phyloP scores from a whole-genome alignment of 495 filamentous ascomycete species.

The Neurospora tetraspora region DNA sequence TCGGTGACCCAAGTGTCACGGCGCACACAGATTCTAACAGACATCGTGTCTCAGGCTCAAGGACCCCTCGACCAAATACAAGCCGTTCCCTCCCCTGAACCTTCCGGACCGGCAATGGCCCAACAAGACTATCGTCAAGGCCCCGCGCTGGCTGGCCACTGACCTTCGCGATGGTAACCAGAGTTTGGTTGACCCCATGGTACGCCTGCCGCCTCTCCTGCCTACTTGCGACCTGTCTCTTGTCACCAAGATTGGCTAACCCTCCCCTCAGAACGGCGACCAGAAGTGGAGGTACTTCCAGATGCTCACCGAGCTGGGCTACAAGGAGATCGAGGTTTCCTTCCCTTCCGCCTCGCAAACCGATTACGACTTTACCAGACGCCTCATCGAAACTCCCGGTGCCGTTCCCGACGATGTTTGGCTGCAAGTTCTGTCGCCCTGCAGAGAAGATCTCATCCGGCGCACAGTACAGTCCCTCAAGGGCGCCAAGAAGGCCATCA shows the following conservation, averaged over 20 bases:
- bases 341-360: conserved; percentile 91
- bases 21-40: conserved; percentile 9
- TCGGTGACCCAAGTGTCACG: conserved; percentile 7
- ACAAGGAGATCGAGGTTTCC: conserved; percentile 97
- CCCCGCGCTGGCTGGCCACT: conserved; percentile 78
- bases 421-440: conserved; percentile 90
- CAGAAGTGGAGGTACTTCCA: conserved; percentile 94
- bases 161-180: conserved; percentile 87
- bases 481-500: conserved; percentile 88
- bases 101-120: conserved; percentile 92
- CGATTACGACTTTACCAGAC: conserved; percentile 91
- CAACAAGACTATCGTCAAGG: conserved; percentile 61
- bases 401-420: conserved; percentile 86
- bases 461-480: conserved; percentile 83
- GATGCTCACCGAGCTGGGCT: conserved; percentile 87
- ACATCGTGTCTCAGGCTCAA: conserved; percentile 58
- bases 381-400: conserved; percentile 78
- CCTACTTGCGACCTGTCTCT: background rate
- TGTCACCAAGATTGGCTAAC: conserved; percentile 14
- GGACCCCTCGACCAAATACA: conserved; percentile 90
- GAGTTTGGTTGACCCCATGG: conserved; percentile 82
- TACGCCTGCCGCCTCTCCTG: conserved; percentile 25
- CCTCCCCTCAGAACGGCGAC: conserved; percentile 58
- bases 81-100: conserved; percentile 59
- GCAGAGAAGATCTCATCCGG: conserved; percentile 83